Percentiles rank a stretch among this genome's conserved stretches.
These are phyloP conservation scores for Lycium barbarum DNA, from an alignment of 257 asterid species.

Conservation along the genomic window DNA sequence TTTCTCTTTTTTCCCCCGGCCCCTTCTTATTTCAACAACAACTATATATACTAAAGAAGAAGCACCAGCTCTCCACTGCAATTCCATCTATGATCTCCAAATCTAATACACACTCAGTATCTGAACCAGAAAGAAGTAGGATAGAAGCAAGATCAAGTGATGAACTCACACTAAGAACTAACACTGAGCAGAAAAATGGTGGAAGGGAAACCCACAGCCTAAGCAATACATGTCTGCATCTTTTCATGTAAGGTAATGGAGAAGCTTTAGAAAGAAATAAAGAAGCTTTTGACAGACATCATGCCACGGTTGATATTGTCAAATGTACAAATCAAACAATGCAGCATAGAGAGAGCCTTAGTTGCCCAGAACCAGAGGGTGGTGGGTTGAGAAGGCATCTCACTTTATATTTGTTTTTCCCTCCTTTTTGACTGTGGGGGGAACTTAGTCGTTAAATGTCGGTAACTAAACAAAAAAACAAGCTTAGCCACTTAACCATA, in stretches of 20 bases:
- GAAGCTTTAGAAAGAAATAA: not conserved
- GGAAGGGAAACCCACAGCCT: conserved; percentile 5
- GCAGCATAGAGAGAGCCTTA: not conserved
- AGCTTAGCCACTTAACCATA: not conserved
- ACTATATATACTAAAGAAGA: not conserved
- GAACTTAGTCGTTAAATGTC: not conserved
- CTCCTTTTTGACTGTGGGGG: not conserved
- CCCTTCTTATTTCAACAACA: conserved; percentile 7
- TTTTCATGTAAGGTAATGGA: not conserved
- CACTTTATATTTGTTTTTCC: not conserved
- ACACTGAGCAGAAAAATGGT: not conserved
- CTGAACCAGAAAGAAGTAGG: conserved; percentile 22
- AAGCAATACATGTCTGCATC: conserved; percentile 12
- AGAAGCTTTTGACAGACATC: not conserved
- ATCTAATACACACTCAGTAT: not conserved
- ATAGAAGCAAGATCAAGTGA: conserved; percentile 10
- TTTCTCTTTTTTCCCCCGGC: not conserved
- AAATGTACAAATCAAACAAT: conserved; percentile 3
- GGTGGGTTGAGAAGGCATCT: conserved; percentile 16
- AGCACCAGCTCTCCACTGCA: not conserved
- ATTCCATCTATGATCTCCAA: not conserved
- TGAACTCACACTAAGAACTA: not conserved
- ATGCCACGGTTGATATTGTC: not conserved
- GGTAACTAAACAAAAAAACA: not conserved
- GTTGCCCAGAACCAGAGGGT: not conserved